These are phyloP conservation scores for Misopates orontium DNA, from an alignment of 257 asterid species.

Conservation along the genomic window DNA sequence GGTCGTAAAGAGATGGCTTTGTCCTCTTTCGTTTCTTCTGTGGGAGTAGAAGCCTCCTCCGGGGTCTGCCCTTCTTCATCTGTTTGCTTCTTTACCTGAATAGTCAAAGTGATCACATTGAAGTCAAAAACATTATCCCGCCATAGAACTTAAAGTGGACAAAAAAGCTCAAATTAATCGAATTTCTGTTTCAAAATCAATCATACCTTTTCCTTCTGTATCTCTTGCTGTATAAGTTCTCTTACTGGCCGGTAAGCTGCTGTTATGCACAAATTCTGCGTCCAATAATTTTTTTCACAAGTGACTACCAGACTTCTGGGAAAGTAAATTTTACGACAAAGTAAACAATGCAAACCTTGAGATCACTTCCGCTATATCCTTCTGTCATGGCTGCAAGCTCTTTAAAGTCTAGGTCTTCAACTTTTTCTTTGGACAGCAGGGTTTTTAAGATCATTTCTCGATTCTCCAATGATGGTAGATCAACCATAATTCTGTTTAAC, in stretches of 20 bases:
- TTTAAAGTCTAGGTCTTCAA: constrained; percentile 72
- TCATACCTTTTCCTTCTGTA: constrained; percentile 61
- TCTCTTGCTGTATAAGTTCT: constrained; percentile 77
- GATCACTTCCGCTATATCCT: constrained; percentile 98
- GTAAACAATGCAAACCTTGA: constrained; percentile 60
- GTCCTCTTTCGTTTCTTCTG: constrained; percentile 54
- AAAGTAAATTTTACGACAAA: background rate
- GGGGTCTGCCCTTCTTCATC: constrained; percentile 42
- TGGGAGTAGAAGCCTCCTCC: constrained; percentile 41
- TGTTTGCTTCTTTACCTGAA: constrained; percentile 55
- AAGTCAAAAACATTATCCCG: background rate
- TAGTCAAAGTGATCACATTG: too few relatives aligned
- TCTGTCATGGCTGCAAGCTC: constrained; percentile 85
- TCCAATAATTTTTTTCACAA: constrained; percentile 17
- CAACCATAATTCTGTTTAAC: constrained; percentile 85
- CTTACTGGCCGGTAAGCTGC: constrained; percentile 98
- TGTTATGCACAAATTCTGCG: constrained; percentile 82
- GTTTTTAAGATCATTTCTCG: constrained; percentile 91
- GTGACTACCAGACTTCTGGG: constrained; percentile 27
- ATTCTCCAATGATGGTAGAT: constrained; percentile 77
- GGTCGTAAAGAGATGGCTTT: constrained; percentile 62
- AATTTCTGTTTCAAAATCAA: background rate
- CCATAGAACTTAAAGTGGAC: too few relatives aligned
- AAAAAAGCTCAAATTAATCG: background rate
- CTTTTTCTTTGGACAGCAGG: constrained; percentile 79